Conservation (phyloP, 2,329 filamentous ascomycete genomes). For the Aspergillus phoenicis region DNA sequence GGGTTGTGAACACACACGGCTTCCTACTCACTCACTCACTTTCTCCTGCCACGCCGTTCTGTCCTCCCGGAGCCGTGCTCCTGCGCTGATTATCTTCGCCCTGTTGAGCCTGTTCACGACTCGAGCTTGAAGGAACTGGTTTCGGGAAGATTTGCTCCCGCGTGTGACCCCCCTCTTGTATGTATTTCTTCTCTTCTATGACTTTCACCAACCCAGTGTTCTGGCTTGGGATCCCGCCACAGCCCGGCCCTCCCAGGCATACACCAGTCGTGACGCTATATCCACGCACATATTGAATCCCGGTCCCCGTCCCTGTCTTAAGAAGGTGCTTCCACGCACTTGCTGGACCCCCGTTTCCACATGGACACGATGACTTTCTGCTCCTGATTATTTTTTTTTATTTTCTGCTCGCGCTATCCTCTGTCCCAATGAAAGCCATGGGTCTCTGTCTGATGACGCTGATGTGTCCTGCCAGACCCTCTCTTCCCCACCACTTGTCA, state of each 20-base stretch:
- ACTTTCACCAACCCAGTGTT: background rate
- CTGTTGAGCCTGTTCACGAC: too few species aligned
- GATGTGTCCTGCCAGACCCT: conserved; percentile 24
- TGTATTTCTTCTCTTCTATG: background rate
- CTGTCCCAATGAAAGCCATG: background rate
- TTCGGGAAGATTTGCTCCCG: background rate
- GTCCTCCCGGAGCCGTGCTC: background rate
- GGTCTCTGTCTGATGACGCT: conserved; percentile 19
- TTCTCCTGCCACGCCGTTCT: background rate
- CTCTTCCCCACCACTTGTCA: conserved; percentile 19
- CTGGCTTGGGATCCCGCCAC: conserved; percentile 6
- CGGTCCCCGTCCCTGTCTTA: conserved; percentile 23
- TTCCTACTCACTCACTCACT: background rate
- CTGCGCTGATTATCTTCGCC: background rate
- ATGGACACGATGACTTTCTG: background rate
- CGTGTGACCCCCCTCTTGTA: conserved; percentile 2
- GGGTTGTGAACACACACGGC: background rate
- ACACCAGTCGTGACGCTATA: conserved; percentile 29
- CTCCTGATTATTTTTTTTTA: conserved; percentile 1
- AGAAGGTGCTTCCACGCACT: conserved; percentile 46
- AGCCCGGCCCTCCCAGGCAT: conserved; percentile 13
- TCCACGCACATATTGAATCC: conserved; percentile 39
- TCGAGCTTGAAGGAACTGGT: background rate
- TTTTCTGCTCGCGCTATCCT: background rate
- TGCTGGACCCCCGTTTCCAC: conserved; percentile 22